Base-by-base conservation (phyloP, 495 filamentous ascomycete species). In the Penicillium tannophilum region DNA sequence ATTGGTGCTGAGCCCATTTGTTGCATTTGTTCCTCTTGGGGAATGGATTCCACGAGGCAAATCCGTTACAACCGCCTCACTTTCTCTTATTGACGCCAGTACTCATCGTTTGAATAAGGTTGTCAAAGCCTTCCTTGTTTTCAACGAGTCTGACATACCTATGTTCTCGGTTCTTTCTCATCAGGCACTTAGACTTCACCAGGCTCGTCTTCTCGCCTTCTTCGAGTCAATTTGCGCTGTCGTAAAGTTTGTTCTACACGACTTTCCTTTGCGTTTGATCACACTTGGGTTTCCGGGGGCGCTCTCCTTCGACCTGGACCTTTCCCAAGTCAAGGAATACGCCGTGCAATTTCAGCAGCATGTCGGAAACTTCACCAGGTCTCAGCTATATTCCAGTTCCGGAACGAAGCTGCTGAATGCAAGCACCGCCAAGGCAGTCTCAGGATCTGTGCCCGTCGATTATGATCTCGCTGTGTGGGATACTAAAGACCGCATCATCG, bases 381-480 rank as follows among this genome's bases (percentile, higher is more conserved):
- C 64, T 0, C 31, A 65, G 3, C 33, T 73, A 0, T 64, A 69
- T 24, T 53, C 69, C 11, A 61, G 61, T 30, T 56, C 63, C 28
- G 62, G 65, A 12, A 60, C 65, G 5, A 68, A 67, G 24, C 68
- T 73, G 51, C 56, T 71, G 26, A 68, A 64, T 51, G 61, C 65
- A 11, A 62, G 60, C 41, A 43, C 63, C 4, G 57, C 61, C 11
- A 68, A 67, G 9, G 45, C 59, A 31, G 51, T 64, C 8, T 59
- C 71, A 4, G 58, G 52, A n/a, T 49, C 62, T 28, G 43, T 67
- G 1, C 55, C 66, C 5, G 64, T 87, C 1, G 80, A 91, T 58
- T 83, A 84, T 10, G 79, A 81, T 23, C 79, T 93, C 30, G 87
- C 86, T 4, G 82, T 88, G 44, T 97, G 93, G 93, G 81, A 83